Evolutionary conservation across 202 grass and related monocot species (phyloP).

Genomic region (Hordeum pubiflorum): DNA sequence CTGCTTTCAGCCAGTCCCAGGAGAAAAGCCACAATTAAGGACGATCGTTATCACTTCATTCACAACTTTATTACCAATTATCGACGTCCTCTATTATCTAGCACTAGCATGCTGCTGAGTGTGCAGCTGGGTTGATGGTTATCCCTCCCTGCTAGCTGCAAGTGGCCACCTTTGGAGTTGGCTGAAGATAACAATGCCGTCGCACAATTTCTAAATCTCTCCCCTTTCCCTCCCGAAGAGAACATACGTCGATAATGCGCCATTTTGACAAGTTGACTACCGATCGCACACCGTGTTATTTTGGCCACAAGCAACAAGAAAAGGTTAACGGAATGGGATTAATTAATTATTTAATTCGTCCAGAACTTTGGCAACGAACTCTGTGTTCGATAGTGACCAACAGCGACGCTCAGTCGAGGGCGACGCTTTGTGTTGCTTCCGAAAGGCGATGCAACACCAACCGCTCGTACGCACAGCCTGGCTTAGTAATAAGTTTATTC

Average conservation of each 20-base stretch:
- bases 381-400: slow-evolving; percentile 8
- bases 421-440: slow-evolving; percentile 26
- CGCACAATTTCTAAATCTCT: background rate
- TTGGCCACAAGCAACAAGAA: background rate
- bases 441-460: slow-evolving; percentile 25
- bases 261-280: background rate
- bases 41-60: slow-evolving; percentile 7
- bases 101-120: background rate
- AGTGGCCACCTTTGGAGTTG: background rate
- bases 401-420: background rate
- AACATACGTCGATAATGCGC: background rate
- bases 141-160: background rate
- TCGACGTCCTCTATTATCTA: background rate
- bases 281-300: background rate
- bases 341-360: background rate
- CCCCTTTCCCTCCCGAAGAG: background rate
- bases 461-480: background rate
- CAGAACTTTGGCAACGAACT: background rate
- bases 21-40: slow-evolving; percentile 1
- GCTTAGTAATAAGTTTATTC: background rate
- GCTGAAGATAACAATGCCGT: too few relatives aligned
- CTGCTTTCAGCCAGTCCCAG: background rate
- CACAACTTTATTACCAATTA: background rate
- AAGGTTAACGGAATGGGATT: background rate
- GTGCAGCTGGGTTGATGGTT: background rate